These are phyloP conservation scores for Polyporus tsugae DNA, from an alignment of 1,284 basidiomycete genomes.

Conservation along the genomic window DNA sequence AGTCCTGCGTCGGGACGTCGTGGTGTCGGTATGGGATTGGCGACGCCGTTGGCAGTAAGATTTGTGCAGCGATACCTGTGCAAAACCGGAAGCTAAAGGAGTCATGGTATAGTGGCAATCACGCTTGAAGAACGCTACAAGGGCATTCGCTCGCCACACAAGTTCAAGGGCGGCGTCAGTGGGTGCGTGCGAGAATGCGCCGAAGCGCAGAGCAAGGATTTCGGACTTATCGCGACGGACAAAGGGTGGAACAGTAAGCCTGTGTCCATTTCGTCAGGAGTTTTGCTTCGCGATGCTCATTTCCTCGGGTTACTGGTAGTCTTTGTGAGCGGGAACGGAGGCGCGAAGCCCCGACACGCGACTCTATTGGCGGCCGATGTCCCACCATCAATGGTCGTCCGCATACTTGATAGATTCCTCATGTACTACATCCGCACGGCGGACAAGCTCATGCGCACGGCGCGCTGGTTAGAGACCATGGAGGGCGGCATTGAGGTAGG, in stretches of 20 bases:
- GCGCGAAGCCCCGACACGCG: constrained; percentile 67
- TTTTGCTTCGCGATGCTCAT: background rate
- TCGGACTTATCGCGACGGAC: constrained; percentile 81
- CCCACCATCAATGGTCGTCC: constrained; percentile 67
- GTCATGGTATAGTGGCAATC: constrained; percentile 57
- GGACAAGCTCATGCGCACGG: constrained; percentile 73
- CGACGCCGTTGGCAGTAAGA: constrained; percentile 70
- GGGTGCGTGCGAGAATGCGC: constrained; percentile 82
- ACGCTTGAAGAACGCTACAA: constrained; percentile 80
- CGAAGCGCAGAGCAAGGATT: constrained; percentile 81
- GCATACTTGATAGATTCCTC: constrained; percentile 75
- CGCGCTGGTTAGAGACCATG: constrained; percentile 78
- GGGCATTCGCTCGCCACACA: constrained; percentile 78
- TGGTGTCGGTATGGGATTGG: constrained; percentile 84
- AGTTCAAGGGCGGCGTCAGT: constrained; percentile 82
- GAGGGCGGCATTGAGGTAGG: constrained; percentile 73
- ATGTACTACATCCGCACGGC: constrained; percentile 81
- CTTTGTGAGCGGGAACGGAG: constrained; percentile 80
- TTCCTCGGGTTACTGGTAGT: constrained; percentile 47
- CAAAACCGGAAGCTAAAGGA: background rate
- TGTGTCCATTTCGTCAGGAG: background rate
- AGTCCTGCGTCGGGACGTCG: constrained; percentile 63
- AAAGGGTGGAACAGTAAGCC: constrained; percentile 71
- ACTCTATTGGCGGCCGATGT: constrained; percentile 63
- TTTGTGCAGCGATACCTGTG: too few species aligned